Evolutionary conservation across 257 asterid genomes (phyloP), one percentile per base, ranked within the genome.

Genomic region (Plantago ovata): DNA sequence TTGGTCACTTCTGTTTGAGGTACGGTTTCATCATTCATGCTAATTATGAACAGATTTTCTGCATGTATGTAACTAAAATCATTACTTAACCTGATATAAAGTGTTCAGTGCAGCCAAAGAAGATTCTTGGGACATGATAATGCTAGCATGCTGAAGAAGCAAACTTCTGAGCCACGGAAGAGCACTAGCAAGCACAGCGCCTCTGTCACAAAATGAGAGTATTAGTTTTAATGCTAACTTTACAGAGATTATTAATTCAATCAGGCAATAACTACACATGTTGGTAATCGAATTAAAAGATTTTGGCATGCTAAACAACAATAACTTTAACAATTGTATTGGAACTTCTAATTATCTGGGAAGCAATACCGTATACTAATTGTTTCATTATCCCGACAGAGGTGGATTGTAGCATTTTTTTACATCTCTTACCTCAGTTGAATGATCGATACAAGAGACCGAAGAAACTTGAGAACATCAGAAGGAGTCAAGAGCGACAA

Each of bases 101-200:
- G 97, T 74, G 82, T 78, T 89, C 58, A 93, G 79, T 38, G 83
- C 87, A 50, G 73, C 77, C 61, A 86, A 54, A 48, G 99, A 89
- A 71, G 95, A 77, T 54, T 89, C 97, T 66, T 93, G 99, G 56
- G 97, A 86, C 83, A 89, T 88, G 61, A 93, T 82, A 66, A 83
- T 79, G 69, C 94, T 72, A 4, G 96, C 77, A 62, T 89, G 99
- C 69, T 79, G 97, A 68, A 93, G 89, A 65, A 93, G 92, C 64
- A 89, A 61, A 68, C 75, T 82, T 78, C 70, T 77, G 42, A 89
- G 86, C 98, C 99, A 93, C 57, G 97, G 94, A 77, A 93, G 86
- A 71, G 97, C 84, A 81, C 95, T 81, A 44, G 87, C 95, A 72
- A 93, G 44, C 60, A 86, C 89, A 66, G 87, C 84, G n/a, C 99